Evolutionary conservation across 1,139 yeast species (phyloP), one percentile per base, ranked within the genome.

Genomic region (Pichia sp.): DNA sequence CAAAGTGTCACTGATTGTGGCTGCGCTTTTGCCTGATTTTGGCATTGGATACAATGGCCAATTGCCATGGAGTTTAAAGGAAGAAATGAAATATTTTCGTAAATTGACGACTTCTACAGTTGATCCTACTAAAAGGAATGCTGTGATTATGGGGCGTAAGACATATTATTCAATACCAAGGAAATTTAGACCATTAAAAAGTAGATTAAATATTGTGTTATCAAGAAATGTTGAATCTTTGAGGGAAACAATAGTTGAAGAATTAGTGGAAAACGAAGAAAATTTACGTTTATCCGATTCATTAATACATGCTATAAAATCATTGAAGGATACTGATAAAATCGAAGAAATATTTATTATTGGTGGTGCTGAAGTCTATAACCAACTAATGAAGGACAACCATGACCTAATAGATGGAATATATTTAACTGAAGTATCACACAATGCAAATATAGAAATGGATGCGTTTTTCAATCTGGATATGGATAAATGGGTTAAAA

Each of bases 91-190:
- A 60, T 92, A 83, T 64, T 92, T 92, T 70, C 76, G 79, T 52
- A 78, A 79, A 48, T 84, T 86, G 25, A 92, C 98, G 0, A 68
- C 81, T 4, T 56, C 57, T 49, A 68, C 74, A 29, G 49, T 48
- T 5, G 66, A 65, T 39, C 60, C 72, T 5, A 52, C 51, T 6
- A 67, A 66, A 50, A 63, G 68, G 48, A 87, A 90, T 59, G 95
- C 89, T 0, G 97, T 94, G 11, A 74, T 94, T 8, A 92, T 94
- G 99, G 99, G 99, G 5, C 75, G 97, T 49, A 85, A 82, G 62
- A 92, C 98, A 1, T 92, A 97, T 96, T 94, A 89, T 37, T 86
- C 96, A 7, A 89, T 92, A 42, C 98, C 98, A 0, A 53, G 67
- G 1, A 81, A 75, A 63, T 92, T 88, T 67, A 73, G 96, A 55